Conservation (phyloP, 257 asterid genomes). For the Nicotiana sylvestris region DNA sequence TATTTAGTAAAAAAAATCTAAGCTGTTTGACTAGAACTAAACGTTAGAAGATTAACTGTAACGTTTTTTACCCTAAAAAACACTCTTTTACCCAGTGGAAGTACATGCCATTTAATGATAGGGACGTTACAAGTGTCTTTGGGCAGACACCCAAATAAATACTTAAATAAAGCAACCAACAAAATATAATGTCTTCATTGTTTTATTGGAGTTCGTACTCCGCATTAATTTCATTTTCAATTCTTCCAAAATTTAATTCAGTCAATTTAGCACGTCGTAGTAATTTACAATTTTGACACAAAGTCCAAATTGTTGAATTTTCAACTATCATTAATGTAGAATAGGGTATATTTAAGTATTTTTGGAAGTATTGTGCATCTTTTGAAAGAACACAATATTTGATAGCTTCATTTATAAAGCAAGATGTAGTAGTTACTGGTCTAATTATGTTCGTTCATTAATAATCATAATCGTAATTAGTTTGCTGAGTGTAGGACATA, state of each 20-base stretch:
- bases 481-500: neutral
- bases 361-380: neutral
- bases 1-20: no score
- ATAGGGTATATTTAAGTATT: neutral
- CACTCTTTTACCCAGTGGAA: neutral
- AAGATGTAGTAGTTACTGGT: neutral
- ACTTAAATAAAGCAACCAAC: no score
- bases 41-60: no score
- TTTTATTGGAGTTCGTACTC: no score
- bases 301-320: neutral
- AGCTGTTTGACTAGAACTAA: no score
- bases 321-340: neutral
- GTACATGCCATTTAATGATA: neutral
- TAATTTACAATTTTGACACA: neutral
- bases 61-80: neutral
- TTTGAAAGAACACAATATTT: neutral
- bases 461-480: neutral
- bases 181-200: no score
- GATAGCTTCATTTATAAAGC: neutral
- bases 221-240: no score
- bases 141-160: neutral
- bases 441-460: neutral
- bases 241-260: no score
- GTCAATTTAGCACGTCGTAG: no score
- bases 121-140: neutral